Percentiles rank a stretch among this genome's conserved stretches.
Evolutionary conservation across 2,329 filamentous ascomycete species (phyloP).

Genomic region (Beauveria rudraprayagi): DNA sequence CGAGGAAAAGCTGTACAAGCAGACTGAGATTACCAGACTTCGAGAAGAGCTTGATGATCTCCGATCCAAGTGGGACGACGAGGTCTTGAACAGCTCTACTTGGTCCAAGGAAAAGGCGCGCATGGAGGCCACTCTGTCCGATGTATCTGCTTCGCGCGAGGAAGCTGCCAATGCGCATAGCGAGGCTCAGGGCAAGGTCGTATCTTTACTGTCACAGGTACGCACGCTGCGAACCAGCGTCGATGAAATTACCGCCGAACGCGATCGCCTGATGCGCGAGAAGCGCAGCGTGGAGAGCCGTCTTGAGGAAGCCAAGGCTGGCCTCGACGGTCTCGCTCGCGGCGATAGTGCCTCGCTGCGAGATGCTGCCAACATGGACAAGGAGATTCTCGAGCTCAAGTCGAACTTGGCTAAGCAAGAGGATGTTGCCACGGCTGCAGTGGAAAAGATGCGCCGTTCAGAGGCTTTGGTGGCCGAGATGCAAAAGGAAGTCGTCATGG

Average conservation of each 20-base stretch:
- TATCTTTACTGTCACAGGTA: constrained; percentile 83
- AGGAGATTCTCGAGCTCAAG: constrained; percentile 83
- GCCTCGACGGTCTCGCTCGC: constrained; percentile 78
- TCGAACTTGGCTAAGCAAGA: constrained; percentile 84
- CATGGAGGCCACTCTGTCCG: constrained; percentile 79
- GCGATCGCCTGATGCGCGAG: constrained; percentile 76
- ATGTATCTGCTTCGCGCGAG: constrained; percentile 84
- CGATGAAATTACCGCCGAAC: constrained; percentile 78
- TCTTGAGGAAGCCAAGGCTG: constrained; percentile 77
- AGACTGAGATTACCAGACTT: constrained; percentile 76
- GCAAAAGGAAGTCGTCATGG: constrained; percentile 82
- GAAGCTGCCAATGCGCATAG: constrained; percentile 91
- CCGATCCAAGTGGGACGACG: constrained; percentile 94
- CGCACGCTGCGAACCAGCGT: constrained; percentile 73
- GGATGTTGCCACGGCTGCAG: constrained; percentile 81
- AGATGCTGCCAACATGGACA: constrained; percentile 81
- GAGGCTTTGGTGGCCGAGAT: constrained; percentile 82
- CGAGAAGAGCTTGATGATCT: constrained; percentile 95
- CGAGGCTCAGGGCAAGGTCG: constrained; percentile 88
- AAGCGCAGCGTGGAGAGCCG: constrained; percentile 83
- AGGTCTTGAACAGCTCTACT: constrained; percentile 93
- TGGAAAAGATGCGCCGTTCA: constrained; percentile 94
- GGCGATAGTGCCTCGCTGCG: constrained; percentile 82
- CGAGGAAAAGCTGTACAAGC: constrained; percentile 78
- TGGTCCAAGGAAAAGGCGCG: constrained; percentile 98